These are phyloP conservation scores for Camellia sinensis DNA, from an alignment of 148 eudicot species.

Conservation along the genomic window DNA sequence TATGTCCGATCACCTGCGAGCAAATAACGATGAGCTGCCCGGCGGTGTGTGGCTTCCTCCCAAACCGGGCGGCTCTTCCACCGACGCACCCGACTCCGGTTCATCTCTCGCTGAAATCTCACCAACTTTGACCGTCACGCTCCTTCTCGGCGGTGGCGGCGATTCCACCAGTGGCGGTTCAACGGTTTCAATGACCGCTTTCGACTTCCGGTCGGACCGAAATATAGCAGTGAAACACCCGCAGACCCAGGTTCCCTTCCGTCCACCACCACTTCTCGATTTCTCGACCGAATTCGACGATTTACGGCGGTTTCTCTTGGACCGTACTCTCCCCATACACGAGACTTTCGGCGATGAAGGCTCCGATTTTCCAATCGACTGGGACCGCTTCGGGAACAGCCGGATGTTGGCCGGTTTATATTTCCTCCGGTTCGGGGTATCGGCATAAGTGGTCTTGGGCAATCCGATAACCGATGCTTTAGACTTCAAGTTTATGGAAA, in stretches of 20 bases:
- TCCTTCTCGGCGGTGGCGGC: slow-evolving; percentile 7
- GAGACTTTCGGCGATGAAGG: slow-evolving; percentile 88
- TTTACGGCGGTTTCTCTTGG: slow-evolving; percentile 43
- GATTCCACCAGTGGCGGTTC: slow-evolving; percentile 22
- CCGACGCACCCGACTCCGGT: slow-evolving; percentile 13
- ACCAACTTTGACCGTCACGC: slow-evolving; percentile 29
- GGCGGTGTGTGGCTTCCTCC: no score
- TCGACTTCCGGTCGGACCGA: slow-evolving; percentile 10
- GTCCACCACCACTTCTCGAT: not conserved
- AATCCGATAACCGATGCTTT: slow-evolving; percentile 55
- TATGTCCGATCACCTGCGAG: no score
- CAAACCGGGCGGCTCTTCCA: slow-evolving; percentile 43
- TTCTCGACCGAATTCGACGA: slow-evolving; percentile 12
- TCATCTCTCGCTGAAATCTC: slow-evolving; percentile 20
- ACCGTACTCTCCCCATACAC: slow-evolving; percentile 71
- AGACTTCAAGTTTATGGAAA: slow-evolving; percentile 30
- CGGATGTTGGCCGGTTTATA: slow-evolving; percentile 37
- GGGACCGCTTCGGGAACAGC: slow-evolving; percentile 43
- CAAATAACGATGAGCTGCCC: no score
- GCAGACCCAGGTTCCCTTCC: slow-evolving; percentile 33
- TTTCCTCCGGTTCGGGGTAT: slow-evolving; percentile 37
- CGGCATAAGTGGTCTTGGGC: slow-evolving; percentile 55
- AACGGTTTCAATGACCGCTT: not conserved
- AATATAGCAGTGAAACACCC: slow-evolving; percentile 36
- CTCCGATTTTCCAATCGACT: slow-evolving; percentile 27